A percentile compares a stretch with the other conserved stretches of the same genome.
Evolutionary conservation across 148 eudicot species (phyloP).

Genomic region (Rhododendron williamsianum): DNA sequence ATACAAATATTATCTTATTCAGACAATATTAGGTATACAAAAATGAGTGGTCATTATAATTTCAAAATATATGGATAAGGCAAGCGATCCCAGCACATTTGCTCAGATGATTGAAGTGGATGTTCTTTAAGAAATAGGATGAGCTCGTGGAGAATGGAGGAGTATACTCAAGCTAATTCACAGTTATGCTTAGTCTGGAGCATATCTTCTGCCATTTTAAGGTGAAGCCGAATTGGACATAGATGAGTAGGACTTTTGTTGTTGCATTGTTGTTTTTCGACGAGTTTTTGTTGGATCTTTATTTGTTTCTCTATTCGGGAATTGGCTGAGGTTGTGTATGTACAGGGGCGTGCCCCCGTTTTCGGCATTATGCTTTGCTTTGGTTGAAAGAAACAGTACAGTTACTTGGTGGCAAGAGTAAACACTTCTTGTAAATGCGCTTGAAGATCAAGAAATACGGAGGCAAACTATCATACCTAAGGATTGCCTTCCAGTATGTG

Average conservation of each 20-base stretch:
- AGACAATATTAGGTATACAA: too few relatives aligned
- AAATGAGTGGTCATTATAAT: too few relatives aligned
- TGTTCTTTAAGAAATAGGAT: neutral
- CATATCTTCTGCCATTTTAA: neutral
- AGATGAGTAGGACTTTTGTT: neutral
- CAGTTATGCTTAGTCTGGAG: neutral
- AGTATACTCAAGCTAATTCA: neutral
- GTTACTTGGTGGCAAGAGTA: neutral
- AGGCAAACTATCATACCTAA: neutral
- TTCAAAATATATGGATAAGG: neutral
- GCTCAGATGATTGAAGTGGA: neutral
- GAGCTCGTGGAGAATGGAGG: neutral
- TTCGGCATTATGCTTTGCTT: neutral
- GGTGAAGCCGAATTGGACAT: neutral
- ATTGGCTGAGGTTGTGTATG: neutral
- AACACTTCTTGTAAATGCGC: neutral
- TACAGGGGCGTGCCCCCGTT: neutral
- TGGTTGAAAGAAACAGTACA: neutral
- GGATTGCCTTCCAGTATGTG: constrained; percentile 21
- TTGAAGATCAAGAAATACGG: neutral
- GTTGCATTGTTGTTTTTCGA: neutral
- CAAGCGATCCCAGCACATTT: neutral
- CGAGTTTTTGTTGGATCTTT: neutral
- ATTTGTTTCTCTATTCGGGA: neutral
- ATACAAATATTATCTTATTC: too few relatives aligned